Percentiles rank a stretch among this genome's conserved stretches.
Evolutionary conservation across 257 asterid genomes (phyloP).

Genomic region (Jacaranda mimosifolia): DNA sequence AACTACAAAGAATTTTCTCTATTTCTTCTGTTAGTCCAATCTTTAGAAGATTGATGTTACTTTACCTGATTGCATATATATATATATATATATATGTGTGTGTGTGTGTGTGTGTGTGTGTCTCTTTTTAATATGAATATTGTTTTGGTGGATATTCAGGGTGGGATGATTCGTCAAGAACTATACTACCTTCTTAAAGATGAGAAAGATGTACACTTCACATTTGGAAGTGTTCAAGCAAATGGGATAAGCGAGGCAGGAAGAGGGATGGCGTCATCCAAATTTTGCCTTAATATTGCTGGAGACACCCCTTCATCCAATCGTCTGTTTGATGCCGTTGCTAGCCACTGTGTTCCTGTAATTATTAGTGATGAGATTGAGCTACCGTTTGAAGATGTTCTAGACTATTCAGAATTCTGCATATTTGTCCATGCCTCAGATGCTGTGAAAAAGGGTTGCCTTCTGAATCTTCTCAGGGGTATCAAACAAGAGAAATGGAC

Average conservation of each 20-base stretch:
- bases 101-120: too few species aligned
- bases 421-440: constrained; percentile 60
- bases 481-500: constrained; percentile 62
- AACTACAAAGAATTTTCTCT: not conserved
- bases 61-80: not conserved
- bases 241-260: constrained; percentile 65
- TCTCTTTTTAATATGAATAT: not conserved
- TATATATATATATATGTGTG: not conserved
- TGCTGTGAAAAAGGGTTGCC: constrained; percentile 67
- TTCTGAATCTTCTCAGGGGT: constrained; percentile 67
- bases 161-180: constrained; percentile 64
- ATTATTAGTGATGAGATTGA: constrained; percentile 84
- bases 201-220: constrained; percentile 60
- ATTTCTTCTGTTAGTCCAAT: not conserved
- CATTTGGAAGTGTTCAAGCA: constrained; percentile 57
- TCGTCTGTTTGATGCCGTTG: constrained; percentile 86
- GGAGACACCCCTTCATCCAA: constrained; percentile 94
- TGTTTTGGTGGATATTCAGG: constrained; percentile 47
- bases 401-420: constrained; percentile 74
- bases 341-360: constrained; percentile 85
- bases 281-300: constrained; percentile 80
- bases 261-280: constrained; percentile 75
- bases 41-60: constrained; percentile 10
- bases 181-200: constrained; percentile 67
- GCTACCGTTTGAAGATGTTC: constrained; percentile 75